Evolutionary conservation across 768 basidiomycete genomes (phyloP).

Genomic region (Dacryopinax spathularia): DNA sequence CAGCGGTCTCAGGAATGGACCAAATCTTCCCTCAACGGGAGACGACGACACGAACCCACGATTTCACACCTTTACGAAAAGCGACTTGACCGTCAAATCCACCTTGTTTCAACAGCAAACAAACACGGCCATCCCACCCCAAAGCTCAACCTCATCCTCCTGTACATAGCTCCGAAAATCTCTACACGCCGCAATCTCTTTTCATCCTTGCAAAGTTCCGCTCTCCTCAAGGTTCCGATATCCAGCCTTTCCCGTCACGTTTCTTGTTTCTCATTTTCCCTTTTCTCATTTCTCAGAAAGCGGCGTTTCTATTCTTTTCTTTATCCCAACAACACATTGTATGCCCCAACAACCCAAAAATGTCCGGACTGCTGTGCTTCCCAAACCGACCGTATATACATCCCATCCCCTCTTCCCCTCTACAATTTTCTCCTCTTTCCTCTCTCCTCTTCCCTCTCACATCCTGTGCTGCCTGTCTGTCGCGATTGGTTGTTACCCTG

Average conservation of each 20-base stretch:
- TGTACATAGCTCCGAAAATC: not conserved
- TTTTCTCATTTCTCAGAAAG: not conserved
- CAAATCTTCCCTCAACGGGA: not conserved
- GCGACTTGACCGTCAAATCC: too few species aligned
- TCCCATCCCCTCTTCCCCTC: not conserved
- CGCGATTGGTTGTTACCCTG: too few species aligned
- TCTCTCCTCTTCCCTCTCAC: not conserved
- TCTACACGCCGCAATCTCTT: not conserved
- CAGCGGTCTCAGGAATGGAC: not conserved
- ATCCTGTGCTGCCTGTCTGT: too few species aligned
- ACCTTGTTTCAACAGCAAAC: too few species aligned
- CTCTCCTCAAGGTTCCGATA: not conserved
- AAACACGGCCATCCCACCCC: too few species aligned
- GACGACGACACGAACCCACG: constrained; percentile 3
- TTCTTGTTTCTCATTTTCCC: not conserved
- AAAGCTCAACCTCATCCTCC: too few species aligned
- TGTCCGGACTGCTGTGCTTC: not conserved
- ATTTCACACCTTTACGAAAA: too few species aligned
- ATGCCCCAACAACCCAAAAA: not conserved
- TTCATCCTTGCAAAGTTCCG: not conserved
- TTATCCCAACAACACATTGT: not conserved
- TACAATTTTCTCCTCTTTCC: not conserved
- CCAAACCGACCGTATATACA: not conserved
- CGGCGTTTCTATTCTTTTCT: not conserved
- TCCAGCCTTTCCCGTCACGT: not conserved